Conservation (phyloP, 116 monocot genomes). For the Zostera marina region DNA sequence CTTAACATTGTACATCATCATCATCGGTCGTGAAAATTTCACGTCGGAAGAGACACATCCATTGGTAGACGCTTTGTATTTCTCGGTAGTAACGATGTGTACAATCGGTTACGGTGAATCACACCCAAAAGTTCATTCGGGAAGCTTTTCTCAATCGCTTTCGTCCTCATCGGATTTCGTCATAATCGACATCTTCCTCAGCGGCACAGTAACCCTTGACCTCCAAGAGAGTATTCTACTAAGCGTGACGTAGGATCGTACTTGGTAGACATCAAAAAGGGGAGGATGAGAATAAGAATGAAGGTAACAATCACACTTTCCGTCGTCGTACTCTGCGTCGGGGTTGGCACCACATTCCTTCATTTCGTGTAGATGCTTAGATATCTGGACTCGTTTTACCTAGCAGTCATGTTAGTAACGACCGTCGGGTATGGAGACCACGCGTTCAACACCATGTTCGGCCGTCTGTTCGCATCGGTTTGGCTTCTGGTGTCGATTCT, state of each 20-base stretch:
- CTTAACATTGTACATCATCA: slow-evolving; percentile 19
- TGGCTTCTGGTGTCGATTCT: slow-evolving; percentile 58
- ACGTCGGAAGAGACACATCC: slow-evolving; percentile 11
- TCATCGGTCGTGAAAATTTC: slow-evolving; percentile 11
- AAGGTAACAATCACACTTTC: slow-evolving; percentile 23
- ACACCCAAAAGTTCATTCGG: slow-evolving; percentile 19
- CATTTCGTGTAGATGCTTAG: slow-evolving; percentile 13
- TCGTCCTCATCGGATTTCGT: slow-evolving; percentile 35
- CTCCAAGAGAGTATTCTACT: slow-evolving; percentile 22
- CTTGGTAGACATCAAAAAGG: slow-evolving; percentile 23
- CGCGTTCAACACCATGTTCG: slow-evolving; percentile 37
- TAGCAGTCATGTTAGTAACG: slow-evolving; percentile 32
- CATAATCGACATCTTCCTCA: slow-evolving; percentile 34
- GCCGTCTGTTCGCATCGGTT: slow-evolving; percentile 38
- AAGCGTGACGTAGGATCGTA: slow-evolving; percentile 4
- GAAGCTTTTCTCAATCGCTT: slow-evolving; percentile 35
- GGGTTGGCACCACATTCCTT: slow-evolving; percentile 10
- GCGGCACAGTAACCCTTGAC: slow-evolving; percentile 22
- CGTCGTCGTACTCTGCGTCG: slow-evolving; percentile 17
- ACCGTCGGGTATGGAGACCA: slow-evolving; percentile 42
- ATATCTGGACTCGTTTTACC: slow-evolving; percentile 25
- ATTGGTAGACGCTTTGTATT: slow-evolving; percentile 37
- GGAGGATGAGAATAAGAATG: slow-evolving; percentile 27
- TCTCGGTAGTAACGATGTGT: slow-evolving; percentile 31
- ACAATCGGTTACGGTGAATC: slow-evolving; percentile 45